These are phyloP conservation scores for Rhodamnia argentea DNA, from an alignment of 345 rosid genomes.

Conservation along the genomic window DNA sequence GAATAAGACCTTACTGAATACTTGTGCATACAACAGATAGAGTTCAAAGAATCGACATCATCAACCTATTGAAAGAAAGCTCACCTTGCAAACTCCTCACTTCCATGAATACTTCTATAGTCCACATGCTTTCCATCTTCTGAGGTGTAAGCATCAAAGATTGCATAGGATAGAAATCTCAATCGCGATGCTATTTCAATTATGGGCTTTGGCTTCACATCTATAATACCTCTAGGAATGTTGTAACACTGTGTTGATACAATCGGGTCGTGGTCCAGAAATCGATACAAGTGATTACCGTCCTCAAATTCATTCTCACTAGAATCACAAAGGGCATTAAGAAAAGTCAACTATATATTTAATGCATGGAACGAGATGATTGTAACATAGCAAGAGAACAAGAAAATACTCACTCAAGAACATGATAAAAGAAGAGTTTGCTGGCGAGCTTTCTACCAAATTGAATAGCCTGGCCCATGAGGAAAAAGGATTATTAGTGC, in stretches of 20 bases:
- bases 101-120: constrained; percentile 84
- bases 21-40: background rate
- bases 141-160: constrained; percentile 68
- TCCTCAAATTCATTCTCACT: constrained; percentile 88
- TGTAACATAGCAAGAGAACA: background rate
- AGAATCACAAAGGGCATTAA: constrained; percentile 4
- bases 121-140: constrained; percentile 79
- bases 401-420: constrained; percentile 52
- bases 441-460: constrained; percentile 73
- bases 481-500: background rate
- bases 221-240: constrained; percentile 72
- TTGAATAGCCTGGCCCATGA: constrained; percentile 54
- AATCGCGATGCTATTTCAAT: constrained; percentile 63
- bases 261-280: constrained; percentile 61
- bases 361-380: background rate
- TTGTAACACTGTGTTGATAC: constrained; percentile 75
- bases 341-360: background rate
- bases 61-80: background rate
- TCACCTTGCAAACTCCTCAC: constrained; percentile 93
- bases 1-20: background rate
- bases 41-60: background rate
- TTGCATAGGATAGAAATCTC: constrained; percentile 47
- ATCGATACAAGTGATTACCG: constrained; percentile 72
- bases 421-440: constrained; percentile 61
- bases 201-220: constrained; percentile 60